These are phyloP conservation scores for Globisporangium paddicum DNA, from an alignment of 352 stramenopile species.

Conservation along the genomic window DNA sequence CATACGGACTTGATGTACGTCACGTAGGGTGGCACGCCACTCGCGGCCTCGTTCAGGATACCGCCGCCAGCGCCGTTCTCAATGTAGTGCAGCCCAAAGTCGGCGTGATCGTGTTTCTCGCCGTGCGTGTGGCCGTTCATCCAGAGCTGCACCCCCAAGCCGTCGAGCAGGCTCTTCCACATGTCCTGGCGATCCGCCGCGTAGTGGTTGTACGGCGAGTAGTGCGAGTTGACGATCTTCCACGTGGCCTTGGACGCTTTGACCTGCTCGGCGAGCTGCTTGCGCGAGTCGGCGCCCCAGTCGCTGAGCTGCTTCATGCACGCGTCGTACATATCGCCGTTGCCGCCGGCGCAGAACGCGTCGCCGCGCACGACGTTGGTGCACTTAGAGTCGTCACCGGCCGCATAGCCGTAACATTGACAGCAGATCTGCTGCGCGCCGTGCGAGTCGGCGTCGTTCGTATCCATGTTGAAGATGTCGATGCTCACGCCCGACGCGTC, in stretches of 20 bases:
- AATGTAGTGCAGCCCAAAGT: slow-evolving; percentile 59
- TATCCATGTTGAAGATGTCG: slow-evolving; percentile 87
- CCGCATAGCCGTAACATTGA: slow-evolving; percentile 76
- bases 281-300: slow-evolving; percentile 71
- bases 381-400: slow-evolving; percentile 43
- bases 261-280: slow-evolving; percentile 41
- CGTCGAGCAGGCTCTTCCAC: slow-evolving; percentile 55
- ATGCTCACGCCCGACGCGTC: slow-evolving; percentile 55
- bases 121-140: slow-evolving; percentile 76
- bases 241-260: slow-evolving; percentile 65
- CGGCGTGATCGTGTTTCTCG: slow-evolving; percentile 70
- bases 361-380: slow-evolving; percentile 49
- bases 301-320: slow-evolving; percentile 59
- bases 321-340: slow-evolving; percentile 48
- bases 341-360: slow-evolving; percentile 43
- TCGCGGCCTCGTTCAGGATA: slow-evolving; percentile 77
- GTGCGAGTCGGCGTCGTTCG: slow-evolving; percentile 66
- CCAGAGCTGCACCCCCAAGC: slow-evolving; percentile 49
- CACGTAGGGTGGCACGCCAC: slow-evolving; percentile 53
- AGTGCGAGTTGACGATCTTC: slow-evolving; percentile 87
- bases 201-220: slow-evolving; percentile 75
- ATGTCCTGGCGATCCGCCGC: slow-evolving; percentile 44
- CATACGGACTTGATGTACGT: slow-evolving; percentile 50
- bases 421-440: slow-evolving; percentile 71
- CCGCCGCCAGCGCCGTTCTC: slow-evolving; percentile 76